Conservation (phyloP, 768 basidiomycete genomes). For the Terana coerulea region DNA sequence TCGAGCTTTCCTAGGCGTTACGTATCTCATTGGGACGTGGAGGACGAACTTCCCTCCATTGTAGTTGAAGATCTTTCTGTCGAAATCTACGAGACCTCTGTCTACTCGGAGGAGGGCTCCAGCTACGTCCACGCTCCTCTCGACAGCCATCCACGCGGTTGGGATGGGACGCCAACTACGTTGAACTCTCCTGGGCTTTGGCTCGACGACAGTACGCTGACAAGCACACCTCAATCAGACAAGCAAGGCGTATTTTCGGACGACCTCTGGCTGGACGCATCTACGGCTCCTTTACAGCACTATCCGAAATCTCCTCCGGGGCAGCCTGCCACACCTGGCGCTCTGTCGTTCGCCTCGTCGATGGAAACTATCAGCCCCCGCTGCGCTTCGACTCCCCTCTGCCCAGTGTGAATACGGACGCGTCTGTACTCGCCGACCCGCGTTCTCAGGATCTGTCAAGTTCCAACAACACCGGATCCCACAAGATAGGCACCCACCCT, state of each 20-base stretch:
- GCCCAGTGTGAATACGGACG: not conserved
- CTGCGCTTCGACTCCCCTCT: not conserved
- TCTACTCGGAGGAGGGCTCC: not conserved
- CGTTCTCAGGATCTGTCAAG: not conserved
- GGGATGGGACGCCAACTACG: not conserved
- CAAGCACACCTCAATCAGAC: not conserved
- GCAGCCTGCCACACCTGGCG: not conserved
- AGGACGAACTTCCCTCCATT: not conserved
- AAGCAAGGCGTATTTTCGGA: not conserved
- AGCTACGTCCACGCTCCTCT: not conserved
- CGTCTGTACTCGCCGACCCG: not conserved
- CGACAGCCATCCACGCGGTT: not conserved
- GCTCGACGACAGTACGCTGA: not conserved
- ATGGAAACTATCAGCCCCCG: not conserved
- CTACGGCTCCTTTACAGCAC: not conserved
- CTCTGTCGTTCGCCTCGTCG: not conserved
- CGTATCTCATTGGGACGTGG: no score
- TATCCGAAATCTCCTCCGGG: slow-evolving; percentile 2
- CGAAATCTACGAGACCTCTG: not conserved
- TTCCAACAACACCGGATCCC: not conserved
- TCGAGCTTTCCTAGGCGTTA: no score
- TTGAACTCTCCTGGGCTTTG: not conserved
- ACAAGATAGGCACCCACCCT: no score
- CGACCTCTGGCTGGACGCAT: not conserved
- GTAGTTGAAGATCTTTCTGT: not conserved